phyloP scores from a whole-genome alignment of 2,329 filamentous ascomycete genomes.

The Xylaria sp. region DNA sequence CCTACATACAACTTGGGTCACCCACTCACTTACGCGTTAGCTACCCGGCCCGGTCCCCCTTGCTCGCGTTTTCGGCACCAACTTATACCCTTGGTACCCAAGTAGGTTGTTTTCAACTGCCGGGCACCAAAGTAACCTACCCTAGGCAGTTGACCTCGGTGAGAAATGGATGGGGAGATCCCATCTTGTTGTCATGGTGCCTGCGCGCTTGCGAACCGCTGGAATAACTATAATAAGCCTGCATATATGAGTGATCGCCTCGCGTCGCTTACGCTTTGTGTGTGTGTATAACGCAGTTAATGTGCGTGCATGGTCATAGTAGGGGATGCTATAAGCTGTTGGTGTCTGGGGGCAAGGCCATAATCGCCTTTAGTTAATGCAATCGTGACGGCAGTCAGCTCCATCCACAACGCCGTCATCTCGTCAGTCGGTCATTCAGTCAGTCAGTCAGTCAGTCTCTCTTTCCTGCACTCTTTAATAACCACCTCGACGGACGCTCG shows the following conservation, averaged over 20 bases:
- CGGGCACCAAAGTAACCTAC: neutral
- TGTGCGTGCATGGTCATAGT: conserved; percentile 20
- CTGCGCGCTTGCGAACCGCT: neutral
- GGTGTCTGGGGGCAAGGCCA: conserved; percentile 4
- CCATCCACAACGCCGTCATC: conserved; percentile 6
- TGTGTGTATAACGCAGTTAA: neutral
- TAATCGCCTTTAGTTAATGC: conserved; percentile 18
- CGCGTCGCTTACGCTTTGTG: conserved; percentile 12
- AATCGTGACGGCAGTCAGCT: conserved; percentile 9
- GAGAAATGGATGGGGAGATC: conserved; percentile 3
- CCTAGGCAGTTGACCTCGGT: conserved; percentile 14
- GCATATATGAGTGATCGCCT: conserved; percentile 1
- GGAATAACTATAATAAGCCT: conserved; percentile 9
- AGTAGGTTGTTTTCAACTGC: conserved; percentile 10
- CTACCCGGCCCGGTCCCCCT: neutral
- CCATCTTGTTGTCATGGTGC: conserved; percentile 1
- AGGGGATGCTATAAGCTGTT: conserved; percentile 23
- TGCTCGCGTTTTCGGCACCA: conserved; percentile 6
- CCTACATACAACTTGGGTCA: too few relatives aligned
- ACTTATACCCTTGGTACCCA: neutral
- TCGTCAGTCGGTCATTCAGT: too few relatives aligned
- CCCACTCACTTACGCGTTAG: too few relatives aligned
- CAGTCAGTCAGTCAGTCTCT: too few relatives aligned
- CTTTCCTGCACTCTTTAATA: neutral
- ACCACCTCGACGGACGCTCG: conserved; percentile 5